phyloP scores from a whole-genome alignment of 73 alveolate species.

The Paramecium sexaurelia region DNA sequence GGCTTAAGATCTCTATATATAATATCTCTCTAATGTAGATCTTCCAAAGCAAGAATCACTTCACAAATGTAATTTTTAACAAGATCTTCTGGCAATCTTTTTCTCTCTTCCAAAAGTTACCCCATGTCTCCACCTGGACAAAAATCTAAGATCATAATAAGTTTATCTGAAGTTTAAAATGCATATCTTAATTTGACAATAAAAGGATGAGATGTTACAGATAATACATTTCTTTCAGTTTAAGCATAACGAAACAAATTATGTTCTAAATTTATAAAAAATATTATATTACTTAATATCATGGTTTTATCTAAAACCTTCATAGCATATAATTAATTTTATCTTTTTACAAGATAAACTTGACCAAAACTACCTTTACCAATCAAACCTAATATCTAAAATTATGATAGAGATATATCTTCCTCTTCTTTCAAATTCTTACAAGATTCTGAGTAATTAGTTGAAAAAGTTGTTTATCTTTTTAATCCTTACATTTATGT shows the following conservation, averaged over 20 bases:
- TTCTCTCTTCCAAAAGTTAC: conserved; percentile 80
- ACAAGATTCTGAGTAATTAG: conserved; percentile 39
- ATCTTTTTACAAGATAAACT: conserved; percentile 82
- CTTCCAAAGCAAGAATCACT: conserved; percentile 88
- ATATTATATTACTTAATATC: conserved; percentile 51
- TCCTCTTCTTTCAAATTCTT: conserved; percentile 52
- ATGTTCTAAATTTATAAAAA: conserved; percentile 57
- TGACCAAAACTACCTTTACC: conserved; percentile 93
- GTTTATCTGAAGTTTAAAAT: conserved; percentile 86
- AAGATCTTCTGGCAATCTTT: conserved; percentile 87
- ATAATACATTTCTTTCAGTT: conserved; percentile 94
- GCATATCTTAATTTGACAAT: conserved; percentile 87
- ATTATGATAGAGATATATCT: conserved; percentile 36
- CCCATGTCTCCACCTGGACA: conserved; percentile 97
- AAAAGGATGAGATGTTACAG: conserved; percentile 85
- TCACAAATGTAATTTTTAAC: conserved; percentile 90
- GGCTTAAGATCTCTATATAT: conserved; percentile 89
- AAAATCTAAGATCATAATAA: conserved; percentile 85
- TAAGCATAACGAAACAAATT: conserved; percentile 88
- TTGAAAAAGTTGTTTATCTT: conserved; percentile 35
- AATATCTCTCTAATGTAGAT: conserved; percentile 88
- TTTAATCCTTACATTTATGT: background rate
- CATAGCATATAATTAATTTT: conserved; percentile 71
- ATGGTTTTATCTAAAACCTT: conserved; percentile 67
- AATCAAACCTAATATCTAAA: conserved; percentile 64